Evolutionary conservation across 2,329 filamentous ascomycete genomes (phyloP).

Genomic region (Sarocladium kiliense): DNA sequence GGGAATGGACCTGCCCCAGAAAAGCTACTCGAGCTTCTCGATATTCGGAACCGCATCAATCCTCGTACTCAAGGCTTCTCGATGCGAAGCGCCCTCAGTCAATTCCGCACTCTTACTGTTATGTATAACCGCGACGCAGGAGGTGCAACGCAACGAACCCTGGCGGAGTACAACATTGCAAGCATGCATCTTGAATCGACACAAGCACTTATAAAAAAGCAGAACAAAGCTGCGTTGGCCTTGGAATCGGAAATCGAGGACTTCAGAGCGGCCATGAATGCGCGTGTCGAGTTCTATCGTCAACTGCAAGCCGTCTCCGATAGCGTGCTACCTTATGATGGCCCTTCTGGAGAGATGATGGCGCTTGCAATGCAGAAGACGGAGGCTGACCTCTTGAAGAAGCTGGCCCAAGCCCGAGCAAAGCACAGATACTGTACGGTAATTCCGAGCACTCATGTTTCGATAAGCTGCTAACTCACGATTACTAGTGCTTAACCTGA

Average conservation of each 20-base stretch:
- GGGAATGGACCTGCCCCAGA: conserved; percentile 68
- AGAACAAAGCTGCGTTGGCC: conserved; percentile 40
- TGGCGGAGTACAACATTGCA: conserved; percentile 62
- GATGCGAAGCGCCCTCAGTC: conserved; percentile 63
- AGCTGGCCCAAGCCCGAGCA: conserved; percentile 58
- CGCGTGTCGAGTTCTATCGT: conserved; percentile 81
- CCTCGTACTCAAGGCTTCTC: conserved; percentile 52
- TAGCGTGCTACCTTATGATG: conserved; percentile 70
- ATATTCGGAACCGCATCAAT: conserved; percentile 40
- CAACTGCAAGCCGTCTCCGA: conserved; percentile 91
- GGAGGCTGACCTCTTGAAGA: conserved; percentile 42
- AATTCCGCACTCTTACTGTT: conserved; percentile 58
- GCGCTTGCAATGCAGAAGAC: conserved; percentile 28
- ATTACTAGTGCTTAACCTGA: conserved; percentile 44
- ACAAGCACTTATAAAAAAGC: conserved; percentile 46
- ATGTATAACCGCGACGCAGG: conserved; percentile 42
- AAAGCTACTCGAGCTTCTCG: conserved; percentile 47
- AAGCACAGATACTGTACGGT: conserved; percentile 68
- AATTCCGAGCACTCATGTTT: neutral
- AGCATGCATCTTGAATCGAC: conserved; percentile 57
- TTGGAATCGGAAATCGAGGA: conserved; percentile 68
- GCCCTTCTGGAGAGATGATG: conserved; percentile 47
- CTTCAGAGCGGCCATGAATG: conserved; percentile 77
- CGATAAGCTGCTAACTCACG: conserved; percentile 7
- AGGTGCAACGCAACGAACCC: conserved; percentile 43